These are phyloP conservation scores for Neovahlkampfia damariscottae DNA, from an alignment of 78 protist genomes.

Conservation along the genomic window DNA sequence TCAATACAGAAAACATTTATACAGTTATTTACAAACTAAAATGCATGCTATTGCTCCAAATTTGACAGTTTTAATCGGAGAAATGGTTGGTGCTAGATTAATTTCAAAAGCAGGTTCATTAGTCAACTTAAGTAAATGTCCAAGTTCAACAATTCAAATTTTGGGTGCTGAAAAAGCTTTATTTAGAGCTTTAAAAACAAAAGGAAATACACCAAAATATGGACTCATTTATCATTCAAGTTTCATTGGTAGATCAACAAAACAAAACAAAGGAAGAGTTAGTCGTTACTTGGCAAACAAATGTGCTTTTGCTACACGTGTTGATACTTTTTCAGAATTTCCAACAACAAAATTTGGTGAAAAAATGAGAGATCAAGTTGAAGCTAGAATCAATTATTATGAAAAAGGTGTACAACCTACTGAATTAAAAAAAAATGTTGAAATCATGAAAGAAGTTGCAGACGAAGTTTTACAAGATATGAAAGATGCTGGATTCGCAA, in stretches of 20 bases:
- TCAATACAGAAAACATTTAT: slow-evolving; percentile 66
- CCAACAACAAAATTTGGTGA: slow-evolving; percentile 74
- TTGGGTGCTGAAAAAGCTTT: slow-evolving; percentile 99
- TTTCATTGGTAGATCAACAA: slow-evolving; percentile 71
- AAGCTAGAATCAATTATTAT: slow-evolving; percentile 79
- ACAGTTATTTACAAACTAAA: slow-evolving; percentile 71
- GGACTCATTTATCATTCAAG: slow-evolving; percentile 93
- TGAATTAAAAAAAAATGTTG: slow-evolving; percentile 69
- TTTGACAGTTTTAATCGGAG: slow-evolving; percentile 90
- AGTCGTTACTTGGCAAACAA: slow-evolving; percentile 96
- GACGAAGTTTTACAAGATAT: background rate
- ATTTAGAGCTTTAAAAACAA: slow-evolving; percentile 88
- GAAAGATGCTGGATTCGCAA: background rate
- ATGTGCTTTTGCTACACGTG: slow-evolving; percentile 85
- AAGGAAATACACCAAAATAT: slow-evolving; percentile 94
- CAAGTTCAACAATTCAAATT: slow-evolving; percentile 99
- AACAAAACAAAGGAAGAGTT: slow-evolving; percentile 94
- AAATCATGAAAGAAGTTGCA: slow-evolving; percentile 62
- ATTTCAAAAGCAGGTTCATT: slow-evolving; percentile 91
- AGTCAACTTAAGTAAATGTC: slow-evolving; percentile 92
- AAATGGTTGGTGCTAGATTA: slow-evolving; percentile 80
- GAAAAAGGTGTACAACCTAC: slow-evolving; percentile 64
- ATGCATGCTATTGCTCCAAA: slow-evolving; percentile 96
- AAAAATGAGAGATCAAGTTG: slow-evolving; percentile 73
- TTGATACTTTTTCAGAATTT: slow-evolving; percentile 83